A percentile compares a stretch with the other conserved stretches of the same genome.
Conservation (phyloP, 2,329 filamentous ascomycete species). For the Colletotrichum paranaense region DNA sequence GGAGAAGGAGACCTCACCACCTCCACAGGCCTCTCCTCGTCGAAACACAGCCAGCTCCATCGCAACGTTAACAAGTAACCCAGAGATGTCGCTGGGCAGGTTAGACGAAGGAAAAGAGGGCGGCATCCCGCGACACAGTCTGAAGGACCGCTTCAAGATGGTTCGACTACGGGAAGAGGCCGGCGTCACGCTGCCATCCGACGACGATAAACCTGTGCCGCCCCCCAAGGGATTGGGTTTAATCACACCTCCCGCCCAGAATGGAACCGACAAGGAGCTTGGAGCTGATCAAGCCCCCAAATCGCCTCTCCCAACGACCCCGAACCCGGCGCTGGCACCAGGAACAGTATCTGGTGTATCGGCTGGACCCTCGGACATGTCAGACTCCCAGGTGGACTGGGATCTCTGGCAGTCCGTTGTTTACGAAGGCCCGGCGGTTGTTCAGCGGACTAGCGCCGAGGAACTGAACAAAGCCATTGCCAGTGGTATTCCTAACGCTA, state of each 20-base stretch:
- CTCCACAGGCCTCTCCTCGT: slow-evolving; percentile 56
- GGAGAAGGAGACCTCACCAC: slow-evolving; percentile 65
- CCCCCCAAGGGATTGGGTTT: slow-evolving; percentile 37
- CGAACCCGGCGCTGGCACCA: slow-evolving; percentile 80
- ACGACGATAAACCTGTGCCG: slow-evolving; percentile 56
- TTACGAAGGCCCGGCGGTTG: slow-evolving; percentile 90
- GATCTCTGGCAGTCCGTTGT: slow-evolving; percentile 97
- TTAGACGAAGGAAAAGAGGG: slow-evolving; percentile 78
- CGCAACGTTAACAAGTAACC: slow-evolving; percentile 81
- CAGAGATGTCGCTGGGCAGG: slow-evolving; percentile 81
- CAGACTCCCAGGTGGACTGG: slow-evolving; percentile 91
- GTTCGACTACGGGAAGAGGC: slow-evolving; percentile 81
- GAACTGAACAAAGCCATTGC: slow-evolving; percentile 93
- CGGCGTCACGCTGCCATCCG: slow-evolving; percentile 64
- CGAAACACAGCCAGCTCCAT: slow-evolving; percentile 86
- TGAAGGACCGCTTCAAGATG: slow-evolving; percentile 84
- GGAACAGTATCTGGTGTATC: slow-evolving; percentile 87
- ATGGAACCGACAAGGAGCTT: slow-evolving; percentile 33
- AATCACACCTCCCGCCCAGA: slow-evolving; percentile 40
- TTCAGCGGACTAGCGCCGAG: slow-evolving; percentile 87
- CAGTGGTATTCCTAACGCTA: slow-evolving; percentile 91
- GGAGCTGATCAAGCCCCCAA: slow-evolving; percentile 29
- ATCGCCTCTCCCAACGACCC: slow-evolving; percentile 67
- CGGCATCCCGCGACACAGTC: slow-evolving; percentile 65
- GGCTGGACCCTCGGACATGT: slow-evolving; percentile 76